Evolutionary conservation across 2,329 filamentous ascomycete genomes (phyloP).

Genomic region (Triangularia setosa): DNA sequence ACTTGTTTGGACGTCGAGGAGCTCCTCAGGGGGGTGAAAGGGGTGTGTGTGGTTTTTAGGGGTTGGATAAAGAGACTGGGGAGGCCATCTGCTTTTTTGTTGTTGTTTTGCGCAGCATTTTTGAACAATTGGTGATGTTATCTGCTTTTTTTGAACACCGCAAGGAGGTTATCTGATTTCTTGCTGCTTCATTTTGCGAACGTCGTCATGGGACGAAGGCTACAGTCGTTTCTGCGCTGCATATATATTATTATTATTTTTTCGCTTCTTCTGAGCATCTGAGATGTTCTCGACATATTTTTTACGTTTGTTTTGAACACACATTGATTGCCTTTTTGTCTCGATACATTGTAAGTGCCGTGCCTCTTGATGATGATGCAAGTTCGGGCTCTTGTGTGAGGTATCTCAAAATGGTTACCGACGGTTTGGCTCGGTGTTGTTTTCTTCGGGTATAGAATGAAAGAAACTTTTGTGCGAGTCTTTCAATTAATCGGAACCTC

Average conservation of each 20-base stretch:
- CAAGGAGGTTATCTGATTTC: too few species aligned
- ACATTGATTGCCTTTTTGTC: neutral
- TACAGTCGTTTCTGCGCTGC: neutral
- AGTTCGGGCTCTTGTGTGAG: neutral
- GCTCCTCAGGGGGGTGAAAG: neutral
- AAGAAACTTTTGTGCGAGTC: neutral
- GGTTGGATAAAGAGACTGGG: neutral
- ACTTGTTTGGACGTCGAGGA: neutral
- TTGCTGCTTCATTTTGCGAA: too few species aligned
- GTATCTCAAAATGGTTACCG: neutral
- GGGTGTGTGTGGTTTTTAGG: neutral
- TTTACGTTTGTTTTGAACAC: neutral
- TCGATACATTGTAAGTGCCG: neutral
- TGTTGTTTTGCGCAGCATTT: neutral
- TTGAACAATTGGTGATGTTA: neutral
- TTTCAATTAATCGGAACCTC: neutral
- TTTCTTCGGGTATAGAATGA: neutral
- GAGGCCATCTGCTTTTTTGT: neutral
- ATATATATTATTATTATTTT: neutral
- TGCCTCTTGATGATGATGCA: neutral
- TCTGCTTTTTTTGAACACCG: neutral
- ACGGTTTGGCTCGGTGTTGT: neutral
- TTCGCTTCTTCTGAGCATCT: neutral
- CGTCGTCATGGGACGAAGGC: neutral
- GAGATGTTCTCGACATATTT: neutral